A percentile compares a stretch with the other conserved stretches of the same genome.
phyloP scores from a whole-genome alignment of 2,329 filamentous ascomycete species.

The Fusarium zealandicum region DNA sequence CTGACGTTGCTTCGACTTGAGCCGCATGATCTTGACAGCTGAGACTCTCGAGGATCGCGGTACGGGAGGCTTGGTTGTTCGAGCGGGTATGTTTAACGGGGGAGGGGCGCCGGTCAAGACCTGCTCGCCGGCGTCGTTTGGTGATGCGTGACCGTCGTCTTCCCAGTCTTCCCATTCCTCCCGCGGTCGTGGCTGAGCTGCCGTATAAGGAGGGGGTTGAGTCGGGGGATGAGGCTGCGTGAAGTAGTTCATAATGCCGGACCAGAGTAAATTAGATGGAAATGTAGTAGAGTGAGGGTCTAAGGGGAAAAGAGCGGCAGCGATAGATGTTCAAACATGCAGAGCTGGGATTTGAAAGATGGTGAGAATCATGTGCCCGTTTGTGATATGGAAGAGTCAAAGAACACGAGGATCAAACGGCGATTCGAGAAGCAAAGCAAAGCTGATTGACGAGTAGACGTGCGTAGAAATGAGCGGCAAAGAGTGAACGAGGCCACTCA shows the following conservation, averaged over 20 bases:
- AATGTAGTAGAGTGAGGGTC: constrained; percentile 2
- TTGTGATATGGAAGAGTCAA: constrained; percentile 9
- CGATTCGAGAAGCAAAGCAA: constrained; percentile 3
- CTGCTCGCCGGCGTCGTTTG: constrained; percentile 50
- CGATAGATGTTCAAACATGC: constrained; percentile 21
- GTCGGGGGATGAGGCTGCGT: constrained; percentile 18
- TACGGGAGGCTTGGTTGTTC: constrained; percentile 23
- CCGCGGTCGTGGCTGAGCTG: constrained; percentile 31
- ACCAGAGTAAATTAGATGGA: constrained; percentile 12
- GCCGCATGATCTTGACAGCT: constrained; percentile 51
- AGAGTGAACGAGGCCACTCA: constrained; percentile 13
- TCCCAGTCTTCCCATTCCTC: constrained; percentile 65
- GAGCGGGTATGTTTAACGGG: constrained; percentile 25
- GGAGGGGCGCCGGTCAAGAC: constrained; percentile 39
- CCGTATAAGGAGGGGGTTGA: constrained; percentile 25
- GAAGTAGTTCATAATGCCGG: constrained; percentile 25
- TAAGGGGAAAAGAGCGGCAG: constrained; percentile 2
- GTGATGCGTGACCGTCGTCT: constrained; percentile 55
- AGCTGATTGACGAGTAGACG: constrained; percentile 7
- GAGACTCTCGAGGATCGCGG: constrained; percentile 48
- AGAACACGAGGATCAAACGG: constrained; percentile 5
- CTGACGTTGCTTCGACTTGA: constrained; percentile 68
- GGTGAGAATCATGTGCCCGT: constrained; percentile 15
- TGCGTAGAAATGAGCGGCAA: constrained; percentile 19
- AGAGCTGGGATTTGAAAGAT: constrained; percentile 8